Conservation (phyloP, 2,329 filamentous ascomycete species). For the Hypoxylon sp. region DNA sequence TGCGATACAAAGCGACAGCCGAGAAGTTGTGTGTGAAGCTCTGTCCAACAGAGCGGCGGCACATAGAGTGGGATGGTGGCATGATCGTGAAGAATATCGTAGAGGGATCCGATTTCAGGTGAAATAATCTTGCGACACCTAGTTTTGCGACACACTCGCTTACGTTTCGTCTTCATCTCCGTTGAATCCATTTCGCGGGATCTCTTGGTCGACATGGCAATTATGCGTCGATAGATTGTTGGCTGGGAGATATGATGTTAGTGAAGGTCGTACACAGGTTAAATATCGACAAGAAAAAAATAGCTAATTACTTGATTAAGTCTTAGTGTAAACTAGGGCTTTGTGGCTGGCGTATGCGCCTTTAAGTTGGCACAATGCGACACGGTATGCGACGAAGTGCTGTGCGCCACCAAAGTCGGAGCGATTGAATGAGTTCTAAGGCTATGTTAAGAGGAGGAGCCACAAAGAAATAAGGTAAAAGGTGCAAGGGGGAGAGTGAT, state of each 20-base stretch:
- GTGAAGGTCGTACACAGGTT: not conserved
- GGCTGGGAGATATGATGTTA: conserved; percentile 18
- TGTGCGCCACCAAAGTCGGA: conserved; percentile 15
- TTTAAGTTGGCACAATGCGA: conserved; percentile 1
- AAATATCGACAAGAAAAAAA: not conserved
- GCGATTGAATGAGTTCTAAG: not conserved
- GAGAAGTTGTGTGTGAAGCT: conserved; percentile 65
- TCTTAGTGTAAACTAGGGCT: not conserved
- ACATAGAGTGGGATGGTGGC: conserved; percentile 65
- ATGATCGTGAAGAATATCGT: conserved; percentile 67
- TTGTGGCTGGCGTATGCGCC: conserved; percentile 1
- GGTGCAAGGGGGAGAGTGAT: conserved; percentile 13
- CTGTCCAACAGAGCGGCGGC: conserved; percentile 70
- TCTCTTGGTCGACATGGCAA: conserved; percentile 22
- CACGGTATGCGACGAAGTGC: conserved; percentile 14
- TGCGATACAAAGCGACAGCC: conserved; percentile 63
- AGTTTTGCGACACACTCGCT: not conserved
- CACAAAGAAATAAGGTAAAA: not conserved
- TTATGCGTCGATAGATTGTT: not conserved
- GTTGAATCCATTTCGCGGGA: not conserved
- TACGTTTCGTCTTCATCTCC: conserved; percentile 11
- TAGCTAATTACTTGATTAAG: conserved; percentile 4
- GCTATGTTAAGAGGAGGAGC: not conserved
- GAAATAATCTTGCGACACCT: conserved; percentile 54
- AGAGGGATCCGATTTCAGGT: conserved; percentile 66